Percentiles rank a stretch among this genome's conserved stretches.
Evolutionary conservation across 2,329 filamentous ascomycete species (phyloP).

Genomic region (Penicillium brevicompactum): DNA sequence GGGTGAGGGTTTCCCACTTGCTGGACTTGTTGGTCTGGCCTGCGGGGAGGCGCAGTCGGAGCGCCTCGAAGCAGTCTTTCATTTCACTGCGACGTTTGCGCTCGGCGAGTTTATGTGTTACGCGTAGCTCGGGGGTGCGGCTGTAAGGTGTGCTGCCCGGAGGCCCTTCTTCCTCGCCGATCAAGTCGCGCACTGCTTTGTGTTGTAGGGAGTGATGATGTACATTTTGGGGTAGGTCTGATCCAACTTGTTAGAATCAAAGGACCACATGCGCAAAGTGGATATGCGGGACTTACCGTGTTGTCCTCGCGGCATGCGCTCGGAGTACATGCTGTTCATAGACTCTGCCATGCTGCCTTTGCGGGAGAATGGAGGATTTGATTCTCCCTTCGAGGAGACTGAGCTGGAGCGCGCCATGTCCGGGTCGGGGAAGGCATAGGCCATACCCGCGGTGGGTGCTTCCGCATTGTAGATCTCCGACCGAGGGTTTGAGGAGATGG

Average conservation of each 20-base stretch:
- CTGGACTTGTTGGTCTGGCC: constrained; percentile 54
- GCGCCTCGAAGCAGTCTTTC: constrained; percentile 54
- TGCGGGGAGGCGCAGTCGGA: constrained; percentile 48
- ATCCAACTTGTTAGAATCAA: constrained; percentile 7
- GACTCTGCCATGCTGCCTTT: constrained; percentile 52
- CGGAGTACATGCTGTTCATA: constrained; percentile 51
- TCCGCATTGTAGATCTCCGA: constrained; percentile 54
- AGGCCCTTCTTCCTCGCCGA: constrained; percentile 47
- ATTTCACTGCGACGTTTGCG: constrained; percentile 55
- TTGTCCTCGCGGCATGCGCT: constrained; percentile 50
- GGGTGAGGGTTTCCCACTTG: constrained; percentile 54
- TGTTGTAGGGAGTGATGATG: constrained; percentile 53
- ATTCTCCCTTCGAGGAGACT: constrained; percentile 37
- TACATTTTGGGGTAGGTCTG: constrained; percentile 50
- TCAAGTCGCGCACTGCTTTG: constrained; percentile 51
- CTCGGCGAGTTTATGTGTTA: constrained; percentile 54
- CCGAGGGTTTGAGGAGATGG: constrained; percentile 52
- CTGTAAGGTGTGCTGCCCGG: constrained; percentile 51
- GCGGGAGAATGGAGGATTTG: constrained; percentile 42
- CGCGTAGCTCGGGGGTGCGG: constrained; percentile 51
- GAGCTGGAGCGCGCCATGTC: constrained; percentile 45
- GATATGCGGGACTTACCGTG: constrained; percentile 42
- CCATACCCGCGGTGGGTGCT: constrained; percentile 51
- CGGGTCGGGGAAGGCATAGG: constrained; percentile 55
- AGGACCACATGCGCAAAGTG: neutral